Evolutionary conservation across 495 filamentous ascomycete genomes (phyloP), one percentile per base, ranked within the genome.

Genomic region (Zalerion maritima): DNA sequence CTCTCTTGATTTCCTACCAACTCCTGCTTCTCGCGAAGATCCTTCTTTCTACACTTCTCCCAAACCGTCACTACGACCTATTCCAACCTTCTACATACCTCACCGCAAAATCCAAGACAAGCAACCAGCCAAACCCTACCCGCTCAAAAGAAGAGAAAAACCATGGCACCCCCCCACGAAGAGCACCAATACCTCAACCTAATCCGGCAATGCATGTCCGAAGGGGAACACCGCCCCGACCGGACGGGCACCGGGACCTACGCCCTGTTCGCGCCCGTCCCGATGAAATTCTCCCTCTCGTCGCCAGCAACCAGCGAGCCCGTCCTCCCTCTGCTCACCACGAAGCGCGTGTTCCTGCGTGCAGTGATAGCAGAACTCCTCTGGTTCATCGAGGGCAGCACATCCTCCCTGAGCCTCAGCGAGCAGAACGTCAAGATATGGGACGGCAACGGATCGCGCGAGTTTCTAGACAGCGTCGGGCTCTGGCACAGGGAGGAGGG

Each of bases 401-500:
- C 89, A 2, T 86, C 81, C 3, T 79, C 80, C 0, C 42, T 65
- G 3, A 60, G 83, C 0, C 75, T 96, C 14, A 74, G 69, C 24
- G 67, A 68, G 6, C 69, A 75, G 7, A 81, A 82, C 8, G 71
- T 96, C 43, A 92, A 91, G 52, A 96, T 97, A 58, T 97, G 89
- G 89, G 89, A 97, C 54, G 83, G 81, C 46, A 96, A 97, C 49
- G 89, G 87, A 34, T 80, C 73, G 30, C 87, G 89, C 46, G 75
- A 68, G 37, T 92, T 71, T 54, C 78, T 97, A 23, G 87, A 97
- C 55, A 71, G 58, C 31, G 62, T 87, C 9, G 86, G 87, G 4
- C 67, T 96, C 7, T 54, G 64, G 0, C 66, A 89, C 44, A 79
- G 86, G 34, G 79, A 64, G 18, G 78, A 69, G 13, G 89, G 91